Evolutionary conservation across 2,329 filamentous ascomycete genomes (phyloP).

Genomic region (Botrytis porri): DNA sequence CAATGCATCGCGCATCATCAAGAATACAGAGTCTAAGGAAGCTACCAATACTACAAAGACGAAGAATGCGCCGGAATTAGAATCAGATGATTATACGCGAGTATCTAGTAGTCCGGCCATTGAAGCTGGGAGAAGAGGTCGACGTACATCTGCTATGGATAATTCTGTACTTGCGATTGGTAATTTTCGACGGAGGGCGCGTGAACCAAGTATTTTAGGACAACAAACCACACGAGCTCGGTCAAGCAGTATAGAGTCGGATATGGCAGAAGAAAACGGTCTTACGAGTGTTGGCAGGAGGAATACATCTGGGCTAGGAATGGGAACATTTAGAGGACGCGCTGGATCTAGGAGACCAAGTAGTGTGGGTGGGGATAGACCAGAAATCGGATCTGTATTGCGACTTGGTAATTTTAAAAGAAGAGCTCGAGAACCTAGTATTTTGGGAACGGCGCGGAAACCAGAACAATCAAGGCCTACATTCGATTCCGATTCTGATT

Average conservation of each 20-base stretch:
- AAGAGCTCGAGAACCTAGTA: constrained; percentile 58
- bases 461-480: constrained; percentile 41
- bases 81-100: constrained; percentile 5
- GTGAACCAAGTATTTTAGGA: constrained; percentile 44
- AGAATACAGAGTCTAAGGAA: background rate
- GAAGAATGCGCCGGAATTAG: constrained; percentile 3
- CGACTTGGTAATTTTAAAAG: constrained; percentile 58
- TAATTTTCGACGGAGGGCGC: constrained; percentile 54
- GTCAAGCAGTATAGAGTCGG: constrained; percentile 38
- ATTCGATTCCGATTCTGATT: constrained; percentile 43
- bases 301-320: constrained; percentile 30
- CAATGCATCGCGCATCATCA: constrained; percentile 5
- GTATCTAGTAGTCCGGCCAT: constrained; percentile 35
- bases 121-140: constrained; percentile 34
- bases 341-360: constrained; percentile 26
- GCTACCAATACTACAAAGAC: background rate
- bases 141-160: constrained; percentile 28
- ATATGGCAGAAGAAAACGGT: constrained; percentile 33
- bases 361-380: constrained; percentile 31
- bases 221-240: constrained; percentile 27
- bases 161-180: constrained; percentile 47
- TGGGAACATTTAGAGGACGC: constrained; percentile 37
- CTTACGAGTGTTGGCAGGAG: constrained; percentile 33
- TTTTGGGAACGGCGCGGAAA: constrained; percentile 46
- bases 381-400: constrained; percentile 40